Evolutionary conservation across 2,329 filamentous ascomycete genomes (phyloP).

Genomic region (Drechslera avenae): DNA sequence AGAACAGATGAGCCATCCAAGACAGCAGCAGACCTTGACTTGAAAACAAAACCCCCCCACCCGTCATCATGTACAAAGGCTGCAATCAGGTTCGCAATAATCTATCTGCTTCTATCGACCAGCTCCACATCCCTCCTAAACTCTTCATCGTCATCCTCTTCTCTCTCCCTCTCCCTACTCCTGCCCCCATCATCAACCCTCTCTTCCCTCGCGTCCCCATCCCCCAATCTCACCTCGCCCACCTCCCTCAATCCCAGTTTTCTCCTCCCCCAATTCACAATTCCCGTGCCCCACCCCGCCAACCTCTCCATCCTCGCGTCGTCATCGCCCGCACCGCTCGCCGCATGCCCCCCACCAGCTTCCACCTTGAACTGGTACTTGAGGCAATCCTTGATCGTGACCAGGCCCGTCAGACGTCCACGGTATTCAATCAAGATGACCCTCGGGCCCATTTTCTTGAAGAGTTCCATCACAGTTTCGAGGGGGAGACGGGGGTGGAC

Average conservation of each 20-base stretch:
- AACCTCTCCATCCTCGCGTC: constrained; percentile 41
- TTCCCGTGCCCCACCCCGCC: constrained; percentile 24
- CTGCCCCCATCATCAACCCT: constrained; percentile 5
- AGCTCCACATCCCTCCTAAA: constrained; percentile 8
- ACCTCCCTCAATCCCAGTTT: constrained; percentile 20
- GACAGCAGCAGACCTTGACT: too few relatives aligned
- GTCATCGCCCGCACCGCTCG: constrained; percentile 7
- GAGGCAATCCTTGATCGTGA: constrained; percentile 95
- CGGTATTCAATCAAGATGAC: constrained; percentile 93
- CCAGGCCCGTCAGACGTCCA: constrained; percentile 79
- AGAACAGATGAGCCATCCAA: too few relatives aligned
- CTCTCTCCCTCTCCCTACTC: constrained; percentile 2
- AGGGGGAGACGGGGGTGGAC: constrained; percentile 89
- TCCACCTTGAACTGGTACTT: constrained; percentile 98
- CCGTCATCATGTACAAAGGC: too few relatives aligned
- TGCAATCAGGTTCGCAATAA: too few relatives aligned
- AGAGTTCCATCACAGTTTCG: constrained; percentile 97
- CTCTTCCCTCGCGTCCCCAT: constrained; percentile 1
- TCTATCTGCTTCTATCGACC: constrained; percentile 20
- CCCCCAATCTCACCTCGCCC: constrained; percentile 31
- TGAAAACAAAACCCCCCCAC: too few relatives aligned
- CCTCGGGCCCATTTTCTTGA: constrained; percentile 94
- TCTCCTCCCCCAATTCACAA: constrained; percentile 29
- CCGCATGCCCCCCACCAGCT: constrained; percentile 50
- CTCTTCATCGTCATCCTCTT: constrained; percentile 13